phyloP scores from a whole-genome alignment of 352 stramenopile species.

The Blastocystis sp. region DNA sequence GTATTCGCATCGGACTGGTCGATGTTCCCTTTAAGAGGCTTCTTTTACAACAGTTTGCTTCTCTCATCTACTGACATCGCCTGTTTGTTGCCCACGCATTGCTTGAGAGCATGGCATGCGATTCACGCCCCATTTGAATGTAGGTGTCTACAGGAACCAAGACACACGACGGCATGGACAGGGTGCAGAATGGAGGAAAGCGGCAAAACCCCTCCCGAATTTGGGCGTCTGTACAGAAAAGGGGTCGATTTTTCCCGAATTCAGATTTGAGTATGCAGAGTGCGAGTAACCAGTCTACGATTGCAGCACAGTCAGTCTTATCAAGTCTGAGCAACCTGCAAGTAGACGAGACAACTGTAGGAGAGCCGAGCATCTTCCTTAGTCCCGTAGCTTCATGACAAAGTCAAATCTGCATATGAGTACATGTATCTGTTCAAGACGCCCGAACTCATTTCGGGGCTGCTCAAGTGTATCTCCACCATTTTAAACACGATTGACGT shows the following conservation, averaged over 20 bases:
- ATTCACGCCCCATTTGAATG: too few relatives aligned
- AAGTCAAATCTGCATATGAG: constrained; percentile 60
- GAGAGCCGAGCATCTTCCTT: background rate
- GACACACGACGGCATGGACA: too few relatives aligned
- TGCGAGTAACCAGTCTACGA: background rate
- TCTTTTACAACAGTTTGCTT: background rate
- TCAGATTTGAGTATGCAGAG: background rate
- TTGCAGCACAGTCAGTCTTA: constrained; percentile 46
- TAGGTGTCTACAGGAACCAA: too few relatives aligned
- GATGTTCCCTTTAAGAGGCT: background rate
- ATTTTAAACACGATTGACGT: constrained; percentile 37
- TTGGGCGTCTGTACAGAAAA: background rate
- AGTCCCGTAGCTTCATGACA: constrained; percentile 42
- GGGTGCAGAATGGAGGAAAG: too few relatives aligned
- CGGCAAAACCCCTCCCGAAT: too few relatives aligned
- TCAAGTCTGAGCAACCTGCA: constrained; percentile 52
- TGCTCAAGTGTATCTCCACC: constrained; percentile 10
- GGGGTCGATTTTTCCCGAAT: background rate
- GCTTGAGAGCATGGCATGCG: background rate
- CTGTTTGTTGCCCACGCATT: background rate
- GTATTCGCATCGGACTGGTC: background rate
- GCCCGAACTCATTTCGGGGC: constrained; percentile 8
- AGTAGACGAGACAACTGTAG: constrained; percentile 27
- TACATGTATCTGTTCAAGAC: constrained; percentile 64
- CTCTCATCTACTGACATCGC: background rate